Conservation (phyloP, 164 flowering plant genomes). For the Macadamia tetraphylla region DNA sequence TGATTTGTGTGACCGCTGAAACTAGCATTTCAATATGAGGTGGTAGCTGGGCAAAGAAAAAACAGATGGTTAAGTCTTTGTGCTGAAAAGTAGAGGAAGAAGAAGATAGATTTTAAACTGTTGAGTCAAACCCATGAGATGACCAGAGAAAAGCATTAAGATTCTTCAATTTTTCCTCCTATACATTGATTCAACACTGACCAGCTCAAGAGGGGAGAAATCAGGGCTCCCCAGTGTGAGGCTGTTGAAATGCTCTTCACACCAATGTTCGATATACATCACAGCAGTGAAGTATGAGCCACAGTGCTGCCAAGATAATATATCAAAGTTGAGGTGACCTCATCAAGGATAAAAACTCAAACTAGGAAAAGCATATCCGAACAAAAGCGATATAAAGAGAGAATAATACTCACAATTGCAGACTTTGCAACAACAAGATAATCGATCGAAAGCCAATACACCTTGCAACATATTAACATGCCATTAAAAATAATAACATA, state of each 20-base stretch:
- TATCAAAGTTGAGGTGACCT: conserved; percentile 2
- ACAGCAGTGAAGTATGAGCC: conserved; percentile 87
- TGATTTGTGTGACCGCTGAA: conserved; percentile 80
- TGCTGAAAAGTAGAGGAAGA: not conserved
- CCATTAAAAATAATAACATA: too few relatives aligned
- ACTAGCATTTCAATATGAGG: conserved; percentile 70
- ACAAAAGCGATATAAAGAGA: not conserved
- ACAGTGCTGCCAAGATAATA: conserved; percentile 47
- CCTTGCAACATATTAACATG: conserved; percentile 40
- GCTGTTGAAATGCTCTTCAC: conserved; percentile 70
- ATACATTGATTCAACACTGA: conserved; percentile 19
- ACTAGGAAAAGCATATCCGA: too few relatives aligned
- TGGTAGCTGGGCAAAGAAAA: conserved; percentile 47
- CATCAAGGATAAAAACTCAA: not conserved
- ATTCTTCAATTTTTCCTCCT: not conserved
- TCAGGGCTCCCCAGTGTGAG: conserved; percentile 83
- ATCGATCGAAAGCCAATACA: conserved; percentile 91
- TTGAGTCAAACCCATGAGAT: not conserved
- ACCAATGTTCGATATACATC: conserved; percentile 97
- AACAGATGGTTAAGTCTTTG: not conserved
- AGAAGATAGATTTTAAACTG: not conserved
- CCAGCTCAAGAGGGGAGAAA: conserved; percentile 73
- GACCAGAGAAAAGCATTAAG: not conserved
- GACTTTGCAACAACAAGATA: conserved; percentile 84
- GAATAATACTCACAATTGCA: conserved; percentile 69